These are phyloP conservation scores for Fomitopsis pulvina DNA, from an alignment of 768 basidiomycete genomes.

Conservation along the genomic window DNA sequence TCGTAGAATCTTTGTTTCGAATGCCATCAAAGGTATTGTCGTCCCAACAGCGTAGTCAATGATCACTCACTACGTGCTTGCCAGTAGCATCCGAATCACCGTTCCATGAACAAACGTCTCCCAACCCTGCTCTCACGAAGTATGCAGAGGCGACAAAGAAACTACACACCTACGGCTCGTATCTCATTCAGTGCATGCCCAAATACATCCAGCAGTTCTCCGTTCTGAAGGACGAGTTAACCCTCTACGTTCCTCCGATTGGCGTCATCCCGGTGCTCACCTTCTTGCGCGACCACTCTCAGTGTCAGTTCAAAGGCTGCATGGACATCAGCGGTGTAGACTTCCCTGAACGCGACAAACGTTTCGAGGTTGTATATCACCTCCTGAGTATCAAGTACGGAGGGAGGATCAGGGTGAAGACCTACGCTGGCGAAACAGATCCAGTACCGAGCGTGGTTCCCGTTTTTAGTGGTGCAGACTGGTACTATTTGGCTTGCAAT, in stretches of 20 bases:
- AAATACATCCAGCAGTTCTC: constrained; percentile 99
- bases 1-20: not conserved
- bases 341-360: constrained; percentile 86
- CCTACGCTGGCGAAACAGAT: constrained; percentile 90
- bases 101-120: constrained; percentile 84
- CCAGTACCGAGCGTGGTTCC: constrained; percentile 78
- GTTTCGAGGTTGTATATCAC: constrained; percentile 98
- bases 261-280: constrained; percentile 80
- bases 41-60: not conserved
- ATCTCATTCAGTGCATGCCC: constrained; percentile 87
- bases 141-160: constrained; percentile 69
- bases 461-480: constrained; percentile 89
- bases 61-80: not conserved
- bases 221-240: constrained; percentile 92
- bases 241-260: constrained; percentile 79
- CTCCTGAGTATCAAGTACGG: constrained; percentile 74
- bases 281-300: constrained; percentile 92
- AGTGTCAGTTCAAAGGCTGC: constrained; percentile 87
- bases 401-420: constrained; percentile 92
- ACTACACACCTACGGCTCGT: constrained; percentile 89
- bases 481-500: constrained; percentile 42
- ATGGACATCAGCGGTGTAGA: constrained; percentile 97
- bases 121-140: constrained; percentile 72
- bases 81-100: constrained; percentile 60
- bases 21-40: constrained; percentile 1